Base-by-base conservation (phyloP, 2,329 filamentous ascomycete genomes). In the Colletotrichum sp. region DNA sequence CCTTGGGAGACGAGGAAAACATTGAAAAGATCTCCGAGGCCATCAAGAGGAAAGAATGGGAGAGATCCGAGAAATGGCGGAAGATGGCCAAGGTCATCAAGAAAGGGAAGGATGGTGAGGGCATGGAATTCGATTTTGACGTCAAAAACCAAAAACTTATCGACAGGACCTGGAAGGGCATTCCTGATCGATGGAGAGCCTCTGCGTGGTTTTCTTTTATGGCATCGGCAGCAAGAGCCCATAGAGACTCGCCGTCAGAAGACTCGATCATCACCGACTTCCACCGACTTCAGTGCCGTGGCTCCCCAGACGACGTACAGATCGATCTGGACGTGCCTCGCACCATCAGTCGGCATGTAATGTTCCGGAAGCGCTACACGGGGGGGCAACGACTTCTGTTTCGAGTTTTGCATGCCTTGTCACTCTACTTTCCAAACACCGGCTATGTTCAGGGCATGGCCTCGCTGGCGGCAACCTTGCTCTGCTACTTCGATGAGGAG, bases 361-460 rank as follows among this genome's bases (percentile, higher is more conserved):
- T 99, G 96, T 99, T 99, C 83, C 93, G 97, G 62, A 91, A 93
- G 78, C 91, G 97, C 67, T 99, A 99, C 85, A 92, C 95, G 28
- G 97, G 97, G 76, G 97, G 96, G 2, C 96, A 99, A 84, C 92
- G 97, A 59, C 88, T 99, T 16, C 88, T 99, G 4, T 99, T 99
- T 85, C 92, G 97, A 67, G 96, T 99, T 4, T 89, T 99, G 32
- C 97, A 99, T 83, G 94, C 95, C 60, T 92, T 99, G 82, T 96
- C 96, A 21, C 90, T 99, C 13, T 98, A 98, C 83, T 96, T 96
- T 78, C 95, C 95, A 0, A 93, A 95, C 28, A 97, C 95, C 7
- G 97, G 97, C 32, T 99, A 99, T 83, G 97, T 99, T 1, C 97
- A 99, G 85, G 97, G 97, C 70, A 99, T 99, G 97, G 97, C 96